These are phyloP conservation scores for Dothidotthia symphoricarpi DNA, from an alignment of 2,329 filamentous ascomycete species.

Conservation along the genomic window DNA sequence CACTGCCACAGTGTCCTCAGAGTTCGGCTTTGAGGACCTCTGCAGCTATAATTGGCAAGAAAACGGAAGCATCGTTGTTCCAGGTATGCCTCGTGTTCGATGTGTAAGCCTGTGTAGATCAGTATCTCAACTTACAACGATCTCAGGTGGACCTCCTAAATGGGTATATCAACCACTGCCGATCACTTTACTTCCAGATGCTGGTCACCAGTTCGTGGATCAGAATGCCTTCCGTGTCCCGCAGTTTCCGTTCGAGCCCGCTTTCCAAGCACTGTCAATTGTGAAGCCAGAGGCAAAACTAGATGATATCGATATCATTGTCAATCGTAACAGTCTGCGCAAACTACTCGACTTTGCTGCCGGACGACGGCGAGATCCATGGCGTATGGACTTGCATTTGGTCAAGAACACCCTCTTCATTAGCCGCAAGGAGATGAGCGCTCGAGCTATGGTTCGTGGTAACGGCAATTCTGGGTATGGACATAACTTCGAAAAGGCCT, in stretches of 20 bases:
- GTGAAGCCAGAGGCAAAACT: conserved; percentile 13
- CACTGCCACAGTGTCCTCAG: conserved; percentile 9
- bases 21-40: conserved; percentile 12
- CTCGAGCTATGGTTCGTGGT: conserved; percentile 14
- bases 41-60: conserved; percentile 26
- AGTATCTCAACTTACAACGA: neutral
- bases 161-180: conserved; percentile 17
- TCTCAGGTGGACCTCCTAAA: conserved; percentile 16
- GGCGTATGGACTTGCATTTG: conserved; percentile 35
- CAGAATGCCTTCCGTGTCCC: conserved; percentile 31
- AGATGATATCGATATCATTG: conserved; percentile 16
- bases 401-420: conserved; percentile 38
- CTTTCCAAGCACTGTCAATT: conserved; percentile 16
- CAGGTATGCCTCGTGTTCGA: conserved; percentile 4
- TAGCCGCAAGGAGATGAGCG: conserved; percentile 24
- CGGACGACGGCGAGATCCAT: conserved; percentile 22
- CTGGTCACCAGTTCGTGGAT: conserved; percentile 19
- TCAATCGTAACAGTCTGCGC: conserved; percentile 19
- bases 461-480: conserved; percentile 26
- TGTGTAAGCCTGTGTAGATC: no score
- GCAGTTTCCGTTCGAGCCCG: conserved; percentile 27
- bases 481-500: conserved; percentile 31
- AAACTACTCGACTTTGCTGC: conserved; percentile 19
- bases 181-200: conserved; percentile 8
- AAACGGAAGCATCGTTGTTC: conserved; percentile 13